phyloP scores from a whole-genome alignment of 345 rosid genomes.

The Eucalyptus curtisii region DNA sequence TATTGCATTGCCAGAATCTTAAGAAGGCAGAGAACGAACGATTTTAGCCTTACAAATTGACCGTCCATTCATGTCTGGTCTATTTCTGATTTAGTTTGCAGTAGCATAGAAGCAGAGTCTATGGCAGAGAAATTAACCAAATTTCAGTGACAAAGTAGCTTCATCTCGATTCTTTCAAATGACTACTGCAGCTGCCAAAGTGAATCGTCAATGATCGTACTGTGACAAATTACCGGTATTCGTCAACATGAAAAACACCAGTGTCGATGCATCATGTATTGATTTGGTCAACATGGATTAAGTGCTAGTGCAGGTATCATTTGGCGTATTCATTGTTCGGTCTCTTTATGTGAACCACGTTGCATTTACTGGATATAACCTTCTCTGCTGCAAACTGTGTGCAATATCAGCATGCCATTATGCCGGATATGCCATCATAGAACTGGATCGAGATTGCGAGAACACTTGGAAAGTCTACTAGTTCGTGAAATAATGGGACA shows the following conservation, averaged over 20 bases:
- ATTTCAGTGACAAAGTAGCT: neutral
- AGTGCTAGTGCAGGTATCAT: neutral
- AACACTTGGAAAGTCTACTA: neutral
- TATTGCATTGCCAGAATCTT: slow-evolving; percentile 11
- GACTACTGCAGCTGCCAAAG: neutral
- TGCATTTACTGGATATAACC: neutral
- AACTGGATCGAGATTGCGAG: neutral
- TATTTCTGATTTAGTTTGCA: neutral
- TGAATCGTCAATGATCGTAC: neutral
- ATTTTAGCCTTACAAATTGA: neutral
- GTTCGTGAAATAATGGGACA: neutral
- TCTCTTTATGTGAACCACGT: neutral
- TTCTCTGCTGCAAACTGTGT: neutral
- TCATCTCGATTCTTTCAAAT: neutral
- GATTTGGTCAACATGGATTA: neutral
- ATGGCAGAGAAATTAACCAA: neutral
- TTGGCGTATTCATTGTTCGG: neutral
- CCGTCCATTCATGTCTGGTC: neutral
- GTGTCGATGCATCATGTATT: neutral
- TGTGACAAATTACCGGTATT: neutral
- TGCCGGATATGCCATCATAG: neutral
- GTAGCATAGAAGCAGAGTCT: neutral
- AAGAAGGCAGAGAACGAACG: neutral
- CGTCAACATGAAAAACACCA: neutral
- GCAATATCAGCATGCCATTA: neutral